Evolutionary conservation across 163 green algal species (phyloP), one percentile per base, ranked within the genome.

Genomic region (Prototheca cutis): DNA sequence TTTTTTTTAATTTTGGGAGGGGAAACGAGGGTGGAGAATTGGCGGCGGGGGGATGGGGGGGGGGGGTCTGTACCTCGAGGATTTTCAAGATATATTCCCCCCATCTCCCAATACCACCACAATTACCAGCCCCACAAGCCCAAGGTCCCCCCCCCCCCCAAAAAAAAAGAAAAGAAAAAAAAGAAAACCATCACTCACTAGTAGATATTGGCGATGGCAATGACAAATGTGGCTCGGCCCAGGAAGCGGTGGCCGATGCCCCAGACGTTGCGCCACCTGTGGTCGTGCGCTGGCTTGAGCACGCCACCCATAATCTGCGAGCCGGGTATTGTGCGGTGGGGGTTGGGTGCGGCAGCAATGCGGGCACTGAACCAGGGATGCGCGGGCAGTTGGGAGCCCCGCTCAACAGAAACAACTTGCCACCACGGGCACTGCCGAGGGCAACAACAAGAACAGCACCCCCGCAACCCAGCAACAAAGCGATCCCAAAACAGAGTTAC

Each of bases 161-260:
- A n/a, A n/a, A n/a, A n/a, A n/a, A n/a, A n/a, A n/a, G n/a, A n/a
- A n/a, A n/a, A n/a, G n/a, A n/a, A n/a, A n/a, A n/a, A n/a, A n/a
- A n/a, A n/a, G n/a, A n/a, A n/a, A n/a, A n/a, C n/a, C n/a, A n/a
- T n/a, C 6, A 62, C 61, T 51, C 61, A 67, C 53, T 67, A 57
- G 63, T 75, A 76, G 19, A 75, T 62, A 36, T 75, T 74, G 32
- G 53, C 69, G 13, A 70, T 58, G 24, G 65, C 65, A 0, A 70
- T 21, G 5, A 66, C 23, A 4, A 63, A 45, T 15, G 56, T 59
- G 8, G 48, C 30, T 6, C 69, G 54, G 15, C 69, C 69, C 6
- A 75, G 36, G 53, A 53, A 71, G 18, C 58, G 36, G 45, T 76
- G 69, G 23, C 48, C 29, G 1, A 47, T 18, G 17, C 56, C 33